Evolutionary conservation across 2,329 filamentous ascomycete genomes (phyloP).

Genomic region (Epichloe scottii): DNA sequence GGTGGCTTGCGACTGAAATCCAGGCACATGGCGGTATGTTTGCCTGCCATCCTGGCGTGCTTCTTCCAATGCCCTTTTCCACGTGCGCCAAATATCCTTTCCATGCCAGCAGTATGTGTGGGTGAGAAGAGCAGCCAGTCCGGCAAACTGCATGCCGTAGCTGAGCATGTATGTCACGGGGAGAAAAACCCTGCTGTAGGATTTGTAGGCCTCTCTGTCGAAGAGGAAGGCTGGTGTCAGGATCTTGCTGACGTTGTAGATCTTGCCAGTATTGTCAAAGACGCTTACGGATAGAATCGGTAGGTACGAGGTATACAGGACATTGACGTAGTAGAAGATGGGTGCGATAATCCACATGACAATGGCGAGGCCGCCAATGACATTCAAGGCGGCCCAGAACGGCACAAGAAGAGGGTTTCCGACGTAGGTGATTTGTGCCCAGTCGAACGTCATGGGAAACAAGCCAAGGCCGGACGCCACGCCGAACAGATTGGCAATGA

Average conservation of each 20-base stretch:
- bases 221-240: constrained; percentile 68
- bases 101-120: constrained; percentile 81
- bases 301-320: constrained; percentile 73
- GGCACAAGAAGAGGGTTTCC: constrained; percentile 74
- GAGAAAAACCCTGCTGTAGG: constrained; percentile 75
- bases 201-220: constrained; percentile 60
- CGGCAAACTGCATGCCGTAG: constrained; percentile 78
- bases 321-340: constrained; percentile 67
- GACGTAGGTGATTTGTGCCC: constrained; percentile 82
- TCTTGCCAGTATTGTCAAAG: constrained; percentile 70
- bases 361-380: constrained; percentile 64
- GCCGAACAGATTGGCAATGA: constrained; percentile 76
- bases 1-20: constrained; percentile 14
- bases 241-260: constrained; percentile 73
- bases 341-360: constrained; percentile 81
- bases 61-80: constrained; percentile 56
- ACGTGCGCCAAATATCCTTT: constrained; percentile 66
- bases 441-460: constrained; percentile 81
- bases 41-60: constrained; percentile 37
- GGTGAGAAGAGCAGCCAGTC: constrained; percentile 63
- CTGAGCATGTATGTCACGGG: constrained; percentile 81
- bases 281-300: constrained; percentile 75
- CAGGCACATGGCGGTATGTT: constrained; percentile 38
- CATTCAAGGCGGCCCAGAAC: constrained; percentile 79
- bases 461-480: constrained; percentile 74